Evolutionary conservation across 768 basidiomycete species (phyloP), one percentile per base, ranked within the genome.

Genomic region (Pleurotus giganteus): DNA sequence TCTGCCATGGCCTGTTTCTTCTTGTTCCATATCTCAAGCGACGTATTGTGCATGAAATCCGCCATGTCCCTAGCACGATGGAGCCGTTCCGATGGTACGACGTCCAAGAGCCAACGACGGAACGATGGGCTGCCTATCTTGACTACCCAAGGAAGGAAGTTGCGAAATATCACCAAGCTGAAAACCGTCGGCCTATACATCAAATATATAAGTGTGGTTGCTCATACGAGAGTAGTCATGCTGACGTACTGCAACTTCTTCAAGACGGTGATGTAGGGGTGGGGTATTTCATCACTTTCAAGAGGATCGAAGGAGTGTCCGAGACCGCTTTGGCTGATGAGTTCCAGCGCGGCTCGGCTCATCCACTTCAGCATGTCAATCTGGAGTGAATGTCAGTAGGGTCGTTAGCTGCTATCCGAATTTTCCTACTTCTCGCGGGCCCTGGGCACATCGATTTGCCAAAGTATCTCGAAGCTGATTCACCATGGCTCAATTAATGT

Each of bases 231-330:
- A n/a, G 46, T 19, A 15, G 7, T 19, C 17, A 24, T 13, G 43
- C 19, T n/a, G 13, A 52, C 57, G 31, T 29, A 64, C 62, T 42
- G 31, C 8, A 64, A 42, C 4, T 60, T 57, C 53, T 61, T 61
- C n/a, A 60, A 52, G 28, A 57, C 56, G 6, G 21, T 23, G 41
- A 43, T 60, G 50, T 59, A 66, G 42, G 44, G 63, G 55, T 39
- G 60, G 13, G 32, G 46, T n/a, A 47, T 26, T 19, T 43, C 31
- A 6, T 65, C 63, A 4, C 58, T 57, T 29, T 53, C 51, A 12
- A 71, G 61, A 8, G 65, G 56, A 26, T 73, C 69, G 34, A 72
- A 71, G 1, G 70, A 70, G 29, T 68, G 65, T 0, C 72, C 73
- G 21, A 74, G 63, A 13, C 71, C 67, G 12, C 65, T 66, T 58